These are phyloP conservation scores for Globisporangium paroecandrum DNA, from an alignment of 352 stramenopile species.

Conservation along the genomic window DNA sequence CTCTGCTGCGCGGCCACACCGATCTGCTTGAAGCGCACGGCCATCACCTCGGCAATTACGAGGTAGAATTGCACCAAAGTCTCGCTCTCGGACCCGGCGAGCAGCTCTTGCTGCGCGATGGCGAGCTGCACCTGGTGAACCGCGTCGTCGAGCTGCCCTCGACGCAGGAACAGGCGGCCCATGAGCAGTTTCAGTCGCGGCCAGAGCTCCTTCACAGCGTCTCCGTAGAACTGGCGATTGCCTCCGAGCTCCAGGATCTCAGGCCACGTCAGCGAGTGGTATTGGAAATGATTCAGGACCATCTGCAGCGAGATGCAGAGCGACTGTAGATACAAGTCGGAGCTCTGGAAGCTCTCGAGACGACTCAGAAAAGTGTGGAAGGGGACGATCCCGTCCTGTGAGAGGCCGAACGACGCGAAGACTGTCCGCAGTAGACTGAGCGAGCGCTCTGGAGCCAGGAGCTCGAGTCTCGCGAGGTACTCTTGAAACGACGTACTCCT, in stretches of 20 bases:
- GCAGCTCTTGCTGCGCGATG: constrained; percentile 39
- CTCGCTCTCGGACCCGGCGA: constrained; percentile 23
- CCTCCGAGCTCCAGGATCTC: constrained; percentile 31
- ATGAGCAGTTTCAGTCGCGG: constrained; percentile 49
- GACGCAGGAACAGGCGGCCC: constrained; percentile 45
- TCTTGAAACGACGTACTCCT: constrained; percentile 32
- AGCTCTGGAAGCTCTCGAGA: constrained; percentile 20
- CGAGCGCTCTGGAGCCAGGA: constrained; percentile 20
- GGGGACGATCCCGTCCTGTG: constrained; percentile 39
- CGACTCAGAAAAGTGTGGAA: constrained; percentile 34
- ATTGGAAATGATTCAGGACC: constrained; percentile 9
- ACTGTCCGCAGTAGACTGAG: constrained; percentile 21
- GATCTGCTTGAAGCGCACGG: constrained; percentile 52
- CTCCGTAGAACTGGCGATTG: constrained; percentile 11
- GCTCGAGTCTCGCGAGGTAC: constrained; percentile 31
- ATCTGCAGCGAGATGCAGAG: constrained; percentile 27
- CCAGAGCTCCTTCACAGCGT: constrained; percentile 28
- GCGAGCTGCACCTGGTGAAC: constrained; percentile 43
- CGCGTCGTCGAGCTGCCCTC: constrained; percentile 57
- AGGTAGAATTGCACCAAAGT: constrained; percentile 56
- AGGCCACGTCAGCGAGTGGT: constrained; percentile 27
- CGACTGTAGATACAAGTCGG: constrained; percentile 24
- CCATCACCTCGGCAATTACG: constrained; percentile 44
- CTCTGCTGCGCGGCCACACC: constrained; percentile 39
- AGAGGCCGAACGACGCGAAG: constrained; percentile 44